Evolutionary conservation across 176 grass and related monocot genomes (phyloP), one percentile per base, ranked within the genome.

Genomic region (Aegilops umbellulata): DNA sequence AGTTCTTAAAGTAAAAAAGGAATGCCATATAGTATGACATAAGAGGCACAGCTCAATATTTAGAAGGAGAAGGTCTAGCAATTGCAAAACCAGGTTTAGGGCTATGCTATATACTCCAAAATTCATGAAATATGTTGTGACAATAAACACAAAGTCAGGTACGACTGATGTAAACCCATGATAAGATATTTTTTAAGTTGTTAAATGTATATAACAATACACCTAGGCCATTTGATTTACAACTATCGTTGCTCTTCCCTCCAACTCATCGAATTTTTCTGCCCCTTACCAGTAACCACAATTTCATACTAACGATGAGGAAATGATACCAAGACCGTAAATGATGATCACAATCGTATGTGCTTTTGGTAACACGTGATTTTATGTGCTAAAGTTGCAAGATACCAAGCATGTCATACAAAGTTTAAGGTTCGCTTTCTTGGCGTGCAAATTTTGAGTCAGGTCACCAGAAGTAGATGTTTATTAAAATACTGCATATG

Each of bases 351-450:
- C 51, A 78, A 78, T 78, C 6, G 32, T 35, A 34, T 79, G 55
- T 79, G 55, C 23, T 79, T 78, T 62, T 39, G 13, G 12, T 25
- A 39, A 62, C 14, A 16, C 32, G 6, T 79, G 55, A 39, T 62
- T 62, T 34, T 57, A 78, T 61, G 76, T 62, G 76, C 55, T 62
- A 17, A 79, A 79, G 76, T 79, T 79, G 57, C 55, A 79, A 22
- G 53, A 5, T 78, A 19, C 20, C 31, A 60, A 78, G 31, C 34
- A 62, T 79, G 27, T 14, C 51, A 24, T 36, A 35, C 20, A 61
- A 78, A 77, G n/a, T 35, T 77, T 77, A 77, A 57, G 27, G 72
- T 36, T 22, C 57, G 6, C 30, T 60, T 77, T 60, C 49, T 77
- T 60, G 32, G 22, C 19, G 5, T 35, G 51, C 75, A 77, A 77